Evolutionary conservation across 257 asterid genomes (phyloP), one percentile per base, ranked within the genome.

Genomic region (Henckelia pumila): DNA sequence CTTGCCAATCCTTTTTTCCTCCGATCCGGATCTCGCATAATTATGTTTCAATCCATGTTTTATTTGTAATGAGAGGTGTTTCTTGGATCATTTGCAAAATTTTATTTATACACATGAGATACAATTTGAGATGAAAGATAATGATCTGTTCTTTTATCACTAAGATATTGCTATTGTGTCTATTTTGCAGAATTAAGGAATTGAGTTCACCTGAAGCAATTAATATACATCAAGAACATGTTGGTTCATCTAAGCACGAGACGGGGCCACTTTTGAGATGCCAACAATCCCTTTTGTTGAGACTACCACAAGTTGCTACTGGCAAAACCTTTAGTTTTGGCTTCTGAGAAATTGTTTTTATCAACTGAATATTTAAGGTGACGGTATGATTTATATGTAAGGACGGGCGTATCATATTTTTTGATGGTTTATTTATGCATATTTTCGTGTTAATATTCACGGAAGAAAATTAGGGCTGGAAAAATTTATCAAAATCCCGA

Each of bases 151-250:
- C 7, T 40, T 40, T 2, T 14, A 3, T 40, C 11, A 13, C 11
- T 14, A 40, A 40, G 52, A 13, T 40, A 11, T 40, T 52, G 30
- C 26, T 59, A 53, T 19, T 9, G 8, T 9, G 23, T 1, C 49
- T n/a, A n/a, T 62, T 70, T 75, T 61, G 79, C 63, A 66, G 80
- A 25, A 75, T 20, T 78, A 64, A 69, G 63, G 71, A 19, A 25
- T n/a, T 17, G 56, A 63, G 23, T 13, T 49, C 63, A 64, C 68
- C 47, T 28, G 60, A 56, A 62, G 61, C 59, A 29, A 59, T 57
- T 13, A 30, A 20, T 60, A 30, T 59, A 29, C 37, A 53, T 71
- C 59, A 57, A 56, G 22, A 52, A 47, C 30, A 10, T 8, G 69
- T 52, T 70, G n/a, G 53, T 55, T 25, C 30, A 25, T 53, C 40